These are phyloP conservation scores for Malassezia arunalokei DNA, from an alignment of 1,284 basidiomycete species.

Conservation along the genomic window DNA sequence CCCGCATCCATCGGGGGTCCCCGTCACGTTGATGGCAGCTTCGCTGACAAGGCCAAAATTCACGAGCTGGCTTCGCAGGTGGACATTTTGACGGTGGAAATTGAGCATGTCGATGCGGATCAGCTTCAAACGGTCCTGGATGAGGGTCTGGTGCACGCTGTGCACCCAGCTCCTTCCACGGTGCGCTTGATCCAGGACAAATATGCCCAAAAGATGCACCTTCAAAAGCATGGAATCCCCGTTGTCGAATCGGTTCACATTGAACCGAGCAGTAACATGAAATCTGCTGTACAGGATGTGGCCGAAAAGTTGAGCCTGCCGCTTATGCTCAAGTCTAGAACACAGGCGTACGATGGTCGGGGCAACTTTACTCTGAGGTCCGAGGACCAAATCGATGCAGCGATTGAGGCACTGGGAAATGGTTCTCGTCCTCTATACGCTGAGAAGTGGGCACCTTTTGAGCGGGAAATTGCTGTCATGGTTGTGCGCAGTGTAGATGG, in stretches of 20 bases:
- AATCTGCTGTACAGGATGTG: constrained; percentile 15
- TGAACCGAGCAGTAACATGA: constrained; percentile 4
- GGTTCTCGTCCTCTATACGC: constrained; percentile 59
- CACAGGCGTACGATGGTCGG: constrained; percentile 86
- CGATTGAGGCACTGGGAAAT: constrained; percentile 52
- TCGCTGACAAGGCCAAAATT: constrained; percentile 70
- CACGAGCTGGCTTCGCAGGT: constrained; percentile 65
- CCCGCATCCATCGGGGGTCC: constrained; percentile 15
- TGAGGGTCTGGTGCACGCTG: constrained; percentile 45
- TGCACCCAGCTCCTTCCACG: constrained; percentile 74
- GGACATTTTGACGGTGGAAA: constrained; percentile 87
- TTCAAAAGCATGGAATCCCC: constrained; percentile 49
- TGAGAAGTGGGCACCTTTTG: constrained; percentile 83
- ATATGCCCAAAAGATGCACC: constrained; percentile 70
- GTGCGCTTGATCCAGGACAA: constrained; percentile 92
- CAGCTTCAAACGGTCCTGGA: constrained; percentile 53
- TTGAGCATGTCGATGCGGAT: constrained; percentile 82
- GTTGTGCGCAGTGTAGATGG: constrained; percentile 64
- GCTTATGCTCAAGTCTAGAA: constrained; percentile 89
- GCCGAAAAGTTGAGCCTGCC: constrained; percentile 60
- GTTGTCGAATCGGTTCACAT: constrained; percentile 58
- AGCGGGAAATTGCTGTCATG: constrained; percentile 89
- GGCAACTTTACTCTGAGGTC: constrained; percentile 72
- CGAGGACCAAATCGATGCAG: constrained; percentile 53
- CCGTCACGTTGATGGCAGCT: constrained; percentile 75